phyloP scores from a whole-genome alignment of 1,284 basidiomycete species.

The Moniliophthora roreri region DNA sequence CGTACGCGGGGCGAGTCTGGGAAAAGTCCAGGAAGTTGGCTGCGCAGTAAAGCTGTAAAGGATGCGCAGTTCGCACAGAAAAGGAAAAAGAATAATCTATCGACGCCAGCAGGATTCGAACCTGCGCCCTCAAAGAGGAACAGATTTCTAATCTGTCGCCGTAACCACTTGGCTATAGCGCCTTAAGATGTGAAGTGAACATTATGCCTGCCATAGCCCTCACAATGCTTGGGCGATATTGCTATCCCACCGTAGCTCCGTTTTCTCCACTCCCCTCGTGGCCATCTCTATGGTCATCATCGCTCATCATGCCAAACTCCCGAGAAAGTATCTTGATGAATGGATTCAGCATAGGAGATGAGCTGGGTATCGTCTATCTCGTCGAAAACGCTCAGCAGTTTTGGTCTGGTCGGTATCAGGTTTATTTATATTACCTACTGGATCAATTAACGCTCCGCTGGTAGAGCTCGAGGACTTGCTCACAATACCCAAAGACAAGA shows the following conservation, averaged over 20 bases:
- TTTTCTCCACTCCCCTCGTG: not conserved
- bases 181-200: slow-evolving; percentile 11
- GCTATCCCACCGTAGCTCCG: not conserved
- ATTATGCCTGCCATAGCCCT: not conserved
- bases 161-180: slow-evolving; percentile 54
- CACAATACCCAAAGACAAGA: slow-evolving; percentile 56
- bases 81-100: not conserved
- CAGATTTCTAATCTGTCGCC: slow-evolving; percentile 47
- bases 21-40: too few species aligned
- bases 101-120: slow-evolving; percentile 75
- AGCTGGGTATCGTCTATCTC: slow-evolving; percentile 74
- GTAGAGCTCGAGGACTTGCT: slow-evolving; percentile 86
- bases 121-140: slow-evolving; percentile 70
- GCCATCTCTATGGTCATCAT: too few species aligned
- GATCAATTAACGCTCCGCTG: slow-evolving; percentile 3
- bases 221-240: too few species aligned
- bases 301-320: not conserved
- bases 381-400: slow-evolving; percentile 82
- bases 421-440: slow-evolving; percentile 9
- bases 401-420: slow-evolving; percentile 69
- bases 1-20: too few species aligned
- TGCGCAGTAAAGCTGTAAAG: too few species aligned
- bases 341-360: slow-evolving; percentile 40
- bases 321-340: slow-evolving; percentile 10
- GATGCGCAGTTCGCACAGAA: too few species aligned